Conservation (phyloP, 345 rosid genomes). For the Carallia brachiata region DNA sequence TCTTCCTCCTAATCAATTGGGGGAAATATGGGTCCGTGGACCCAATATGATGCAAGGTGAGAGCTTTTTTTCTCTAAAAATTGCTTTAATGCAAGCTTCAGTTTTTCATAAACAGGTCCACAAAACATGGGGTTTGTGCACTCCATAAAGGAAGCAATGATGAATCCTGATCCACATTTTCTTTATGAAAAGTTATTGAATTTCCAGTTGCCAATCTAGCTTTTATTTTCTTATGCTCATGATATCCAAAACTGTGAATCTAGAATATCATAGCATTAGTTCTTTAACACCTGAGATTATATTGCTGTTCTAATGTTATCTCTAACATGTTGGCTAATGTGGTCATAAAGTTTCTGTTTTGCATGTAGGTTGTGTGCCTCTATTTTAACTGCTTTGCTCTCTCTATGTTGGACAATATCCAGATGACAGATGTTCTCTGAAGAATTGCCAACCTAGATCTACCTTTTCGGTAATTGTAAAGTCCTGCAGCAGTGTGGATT, state of each 20-base stretch:
- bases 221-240: no score
- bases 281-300: no score
- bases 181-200: neutral
- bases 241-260: no score
- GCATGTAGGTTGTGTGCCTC: no score
- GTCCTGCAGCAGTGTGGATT: no score
- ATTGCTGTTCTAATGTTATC: no score
- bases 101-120: neutral
- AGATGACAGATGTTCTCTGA: neutral
- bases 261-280: no score
- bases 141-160: neutral
- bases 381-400: no score
- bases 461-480: neutral
- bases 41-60: slow-evolving; percentile 90
- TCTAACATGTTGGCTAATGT: no score
- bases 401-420: no score
- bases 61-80: neutral
- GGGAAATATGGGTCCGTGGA: slow-evolving; percentile 92
- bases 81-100: neutral
- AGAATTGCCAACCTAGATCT: neutral
- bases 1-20: slow-evolving; percentile 72
- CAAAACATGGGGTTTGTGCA: neutral
- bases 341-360: no score
- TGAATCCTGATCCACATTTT: neutral
- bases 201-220: no score